Base-by-base conservation (phyloP, 2,329 filamentous ascomycete genomes). In the Arachnomyces sp. region DNA sequence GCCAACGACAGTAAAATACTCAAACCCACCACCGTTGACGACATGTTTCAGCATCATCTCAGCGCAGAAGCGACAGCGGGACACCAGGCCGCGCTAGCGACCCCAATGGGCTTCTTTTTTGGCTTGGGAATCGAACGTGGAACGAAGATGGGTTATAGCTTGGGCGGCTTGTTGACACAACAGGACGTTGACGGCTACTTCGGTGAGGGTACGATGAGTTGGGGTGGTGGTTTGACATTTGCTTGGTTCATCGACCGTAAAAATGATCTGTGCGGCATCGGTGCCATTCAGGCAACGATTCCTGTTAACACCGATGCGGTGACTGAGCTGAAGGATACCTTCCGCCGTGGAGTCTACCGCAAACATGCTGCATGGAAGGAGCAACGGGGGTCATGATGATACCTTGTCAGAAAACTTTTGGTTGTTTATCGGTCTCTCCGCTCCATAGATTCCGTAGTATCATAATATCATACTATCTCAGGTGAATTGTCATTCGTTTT, bases 211-310 rank as follows among this genome's bases (percentile, higher is more conserved):
- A 71, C 68, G 0, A 49, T 72, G 40, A 63, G 58, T 2, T 72
- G 68, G 69, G 68, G 66, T 6, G 71, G 70, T 2, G 67, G 68
- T 0, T 29, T 66, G 46, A 70, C 67, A 1, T 47, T 71, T 15
- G 36, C 59, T 2, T 74, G 70, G 71, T 73, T 73, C 14, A 58
- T 72, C 39, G 70, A 72, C 48, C 66, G 67, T 1, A 64, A 66
- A 55, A 70, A 68, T 44, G 60, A 63, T 11, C 43, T 72, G 3
- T 70, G 66, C 36, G 67, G 63, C 11, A 39, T 70, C 2, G 61
- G 57, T 1, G 67, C 67, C 13, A 17, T 67, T 1, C 66, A 68
- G 42, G 52, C 64, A 4, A 31, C 48, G 11, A n/a, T 70, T 16
- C 66, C 67, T 1, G 15, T 65, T 4, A 53, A 63, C 40, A 31